Percentiles rank a stretch among this genome's conserved stretches.
Conservation (phyloP, 2,329 filamentous ascomycete genomes). For the Orbilia javanica region DNA sequence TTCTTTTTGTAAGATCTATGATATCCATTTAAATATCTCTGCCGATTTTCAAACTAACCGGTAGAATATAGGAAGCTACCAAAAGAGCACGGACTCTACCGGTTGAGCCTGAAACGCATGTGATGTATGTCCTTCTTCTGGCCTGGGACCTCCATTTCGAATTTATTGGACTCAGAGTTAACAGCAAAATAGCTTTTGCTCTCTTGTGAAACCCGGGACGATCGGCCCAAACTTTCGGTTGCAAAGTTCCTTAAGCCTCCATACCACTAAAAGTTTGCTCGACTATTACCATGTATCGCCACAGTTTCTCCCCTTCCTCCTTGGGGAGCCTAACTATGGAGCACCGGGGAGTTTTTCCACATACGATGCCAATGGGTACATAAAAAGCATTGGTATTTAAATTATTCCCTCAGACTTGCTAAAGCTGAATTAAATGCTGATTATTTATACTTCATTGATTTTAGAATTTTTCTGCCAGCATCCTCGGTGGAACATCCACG, state of each 20-base stretch:
- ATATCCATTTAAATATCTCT: background rate
- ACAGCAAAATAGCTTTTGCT: background rate
- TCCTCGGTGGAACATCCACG: constrained; percentile 28
- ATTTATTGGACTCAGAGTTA: background rate
- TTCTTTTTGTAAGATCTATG: background rate
- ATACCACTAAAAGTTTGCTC: background rate
- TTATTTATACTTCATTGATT: too few species aligned
- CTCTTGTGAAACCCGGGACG: background rate
- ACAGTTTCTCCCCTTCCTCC: constrained; percentile 16
- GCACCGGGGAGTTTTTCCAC: constrained; percentile 7
- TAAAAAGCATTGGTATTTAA: background rate
- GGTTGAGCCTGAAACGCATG: constrained; percentile 4
- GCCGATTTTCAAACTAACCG: background rate
- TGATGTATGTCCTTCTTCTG: background rate
- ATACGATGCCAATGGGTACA: background rate
- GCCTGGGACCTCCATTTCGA: background rate
- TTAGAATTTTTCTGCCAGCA: constrained; percentile 32
- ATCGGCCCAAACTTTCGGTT: constrained; percentile 13
- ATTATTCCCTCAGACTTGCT: background rate
- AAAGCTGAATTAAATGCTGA: background rate
- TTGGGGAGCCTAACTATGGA: constrained; percentile 15
- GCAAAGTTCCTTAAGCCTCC: constrained; percentile 1
- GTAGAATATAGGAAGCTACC: background rate
- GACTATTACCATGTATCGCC: constrained; percentile 13
- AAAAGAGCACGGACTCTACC: background rate